These are phyloP conservation scores for Eucalyptus sp. DNA, from an alignment of 345 rosid genomes.

Conservation along the genomic window DNA sequence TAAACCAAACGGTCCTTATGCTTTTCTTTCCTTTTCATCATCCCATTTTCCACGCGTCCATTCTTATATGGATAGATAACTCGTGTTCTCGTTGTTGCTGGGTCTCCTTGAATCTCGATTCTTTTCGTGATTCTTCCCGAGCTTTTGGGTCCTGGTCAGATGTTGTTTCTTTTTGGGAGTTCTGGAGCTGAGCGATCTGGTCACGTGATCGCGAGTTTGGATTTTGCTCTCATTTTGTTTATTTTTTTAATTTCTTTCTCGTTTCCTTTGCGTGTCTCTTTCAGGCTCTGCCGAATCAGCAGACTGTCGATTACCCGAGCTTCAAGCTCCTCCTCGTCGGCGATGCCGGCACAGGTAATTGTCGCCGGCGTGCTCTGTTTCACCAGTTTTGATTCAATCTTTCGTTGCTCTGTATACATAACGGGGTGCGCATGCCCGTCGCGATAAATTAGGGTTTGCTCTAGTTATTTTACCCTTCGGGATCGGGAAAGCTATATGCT, in stretches of 20 bases:
- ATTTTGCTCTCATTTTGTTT: not conserved
- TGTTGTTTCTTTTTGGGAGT: too few relatives aligned
- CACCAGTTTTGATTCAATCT: not conserved
- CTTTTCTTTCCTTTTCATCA: too few relatives aligned
- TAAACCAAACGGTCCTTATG: too few relatives aligned
- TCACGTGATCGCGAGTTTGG: too few relatives aligned
- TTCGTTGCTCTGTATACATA: not conserved
- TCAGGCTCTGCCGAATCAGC: constrained; percentile 79
- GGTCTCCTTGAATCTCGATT: too few relatives aligned
- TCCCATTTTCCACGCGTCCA: too few relatives aligned
- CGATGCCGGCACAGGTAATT: constrained; percentile 86
- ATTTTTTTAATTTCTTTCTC: not conserved
- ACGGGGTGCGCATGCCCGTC: rapidly evolving
- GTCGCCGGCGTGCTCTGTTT: not conserved
- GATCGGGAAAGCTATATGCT: not conserved
- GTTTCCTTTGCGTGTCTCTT: not conserved
- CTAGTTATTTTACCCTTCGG: not conserved
- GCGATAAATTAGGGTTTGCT: not conserved
- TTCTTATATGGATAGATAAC: too few relatives aligned
- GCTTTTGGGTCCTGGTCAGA: too few relatives aligned
- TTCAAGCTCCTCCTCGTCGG: constrained; percentile 96
- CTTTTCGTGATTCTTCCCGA: too few relatives aligned
- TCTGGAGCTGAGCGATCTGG: too few relatives aligned
- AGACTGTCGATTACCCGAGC: constrained; percentile 70
- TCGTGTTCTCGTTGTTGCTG: too few relatives aligned